Conservation (phyloP, 306 rosid species). For the Carpinus viminea region DNA sequence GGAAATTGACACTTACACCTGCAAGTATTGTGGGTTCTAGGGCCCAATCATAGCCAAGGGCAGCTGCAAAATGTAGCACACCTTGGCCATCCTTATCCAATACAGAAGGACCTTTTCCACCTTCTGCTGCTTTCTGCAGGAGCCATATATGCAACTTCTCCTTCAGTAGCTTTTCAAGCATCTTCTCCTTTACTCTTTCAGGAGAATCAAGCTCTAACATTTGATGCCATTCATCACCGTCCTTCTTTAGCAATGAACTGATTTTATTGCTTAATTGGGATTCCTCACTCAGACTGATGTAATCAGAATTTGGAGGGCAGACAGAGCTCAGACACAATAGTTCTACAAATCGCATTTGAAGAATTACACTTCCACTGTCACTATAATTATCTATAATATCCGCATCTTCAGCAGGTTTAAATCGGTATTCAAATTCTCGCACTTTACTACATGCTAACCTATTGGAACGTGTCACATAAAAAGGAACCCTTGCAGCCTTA, state of each 20-base stretch:
- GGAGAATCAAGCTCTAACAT: slow-evolving; percentile 56
- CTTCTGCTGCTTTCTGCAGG: slow-evolving; percentile 63
- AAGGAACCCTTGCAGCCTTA: slow-evolving; percentile 76
- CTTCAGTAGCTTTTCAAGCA: slow-evolving; percentile 68
- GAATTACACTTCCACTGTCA: slow-evolving; percentile 33
- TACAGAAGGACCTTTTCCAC: slow-evolving; percentile 84
- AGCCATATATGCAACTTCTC: slow-evolving; percentile 77
- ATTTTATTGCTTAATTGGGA: slow-evolving; percentile 53
- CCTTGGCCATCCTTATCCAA: slow-evolving; percentile 83
- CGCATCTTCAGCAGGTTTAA: slow-evolving; percentile 34
- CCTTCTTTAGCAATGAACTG: slow-evolving; percentile 53
- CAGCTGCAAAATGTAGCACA: slow-evolving; percentile 84
- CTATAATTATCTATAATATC: slow-evolving; percentile 31
- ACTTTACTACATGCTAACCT: slow-evolving; percentile 91
- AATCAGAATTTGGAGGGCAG: slow-evolving; percentile 34
- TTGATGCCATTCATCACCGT: slow-evolving; percentile 61
- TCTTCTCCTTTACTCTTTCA: slow-evolving; percentile 53
- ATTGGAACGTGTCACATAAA: slow-evolving; percentile 85
- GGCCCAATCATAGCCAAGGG: slow-evolving; percentile 93
- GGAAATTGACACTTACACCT: slow-evolving; percentile 81
- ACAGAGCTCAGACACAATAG: slow-evolving; percentile 41
- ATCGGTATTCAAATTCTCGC: slow-evolving; percentile 75
- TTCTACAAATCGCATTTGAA: slow-evolving; percentile 49
- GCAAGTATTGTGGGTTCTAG: slow-evolving; percentile 65
- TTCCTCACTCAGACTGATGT: slow-evolving; percentile 38